Evolutionary conservation across 2,329 filamentous ascomycete genomes (phyloP).

Genomic region (Sporothrix humicola): DNA sequence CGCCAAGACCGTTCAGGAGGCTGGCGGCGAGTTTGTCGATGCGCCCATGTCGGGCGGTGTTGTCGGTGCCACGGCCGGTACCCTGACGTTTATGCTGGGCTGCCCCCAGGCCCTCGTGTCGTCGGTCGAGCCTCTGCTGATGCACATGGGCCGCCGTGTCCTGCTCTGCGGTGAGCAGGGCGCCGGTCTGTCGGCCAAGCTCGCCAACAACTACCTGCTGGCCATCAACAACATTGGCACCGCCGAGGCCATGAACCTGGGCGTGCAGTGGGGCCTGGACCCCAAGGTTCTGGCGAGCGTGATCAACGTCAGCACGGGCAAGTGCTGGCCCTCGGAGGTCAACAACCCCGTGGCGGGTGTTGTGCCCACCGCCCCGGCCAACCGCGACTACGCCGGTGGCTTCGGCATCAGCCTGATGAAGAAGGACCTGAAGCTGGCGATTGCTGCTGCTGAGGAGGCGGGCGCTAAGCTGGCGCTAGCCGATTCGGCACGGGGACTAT

Average conservation of each 20-base stretch:
- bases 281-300: constrained; percentile 74
- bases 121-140: constrained; percentile 70
- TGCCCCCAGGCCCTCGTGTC: constrained; percentile 65
- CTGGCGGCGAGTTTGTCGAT: constrained; percentile 77
- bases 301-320: constrained; percentile 93
- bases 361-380: constrained; percentile 74
- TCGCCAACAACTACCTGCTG: constrained; percentile 96
- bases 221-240: constrained; percentile 87
- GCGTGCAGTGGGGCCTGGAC: constrained; percentile 65
- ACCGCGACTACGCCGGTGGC: constrained; percentile 75
- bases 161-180: constrained; percentile 86
- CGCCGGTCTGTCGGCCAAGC: constrained; percentile 85
- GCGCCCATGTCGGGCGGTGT: constrained; percentile 97
- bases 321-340: constrained; percentile 92
- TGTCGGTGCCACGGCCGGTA: constrained; percentile 84
- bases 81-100: constrained; percentile 95
- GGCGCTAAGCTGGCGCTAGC: constrained; percentile 70
- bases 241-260: constrained; percentile 69
- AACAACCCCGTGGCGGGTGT: constrained; percentile 95
- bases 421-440: constrained; percentile 77
- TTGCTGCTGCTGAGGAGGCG: constrained; percentile 72
- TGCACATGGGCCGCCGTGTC: constrained; percentile 84
- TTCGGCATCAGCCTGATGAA: constrained; percentile 80
- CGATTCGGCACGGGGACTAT: constrained; percentile 67
- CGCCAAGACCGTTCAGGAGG: constrained; percentile 64